Evolutionary conservation across 306 rosid genomes (phyloP).

Genomic region (Hylodesmum podocarpum): DNA sequence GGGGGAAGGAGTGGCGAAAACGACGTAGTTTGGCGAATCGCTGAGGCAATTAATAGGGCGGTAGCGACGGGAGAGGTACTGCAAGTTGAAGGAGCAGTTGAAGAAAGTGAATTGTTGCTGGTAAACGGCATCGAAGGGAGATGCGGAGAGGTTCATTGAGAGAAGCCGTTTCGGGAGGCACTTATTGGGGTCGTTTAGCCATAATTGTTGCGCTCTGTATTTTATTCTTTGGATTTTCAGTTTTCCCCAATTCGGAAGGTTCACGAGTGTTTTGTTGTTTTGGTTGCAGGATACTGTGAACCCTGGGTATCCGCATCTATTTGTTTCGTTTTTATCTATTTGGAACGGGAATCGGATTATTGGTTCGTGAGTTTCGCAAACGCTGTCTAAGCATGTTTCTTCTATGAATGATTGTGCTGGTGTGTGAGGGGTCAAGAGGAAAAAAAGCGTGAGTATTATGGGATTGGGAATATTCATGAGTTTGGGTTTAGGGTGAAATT

Average conservation of each 20-base stretch:
- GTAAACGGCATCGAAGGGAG: slow-evolving; percentile 51
- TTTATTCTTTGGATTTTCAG: slow-evolving; percentile 55
- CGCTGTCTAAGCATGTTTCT: slow-evolving; percentile 41
- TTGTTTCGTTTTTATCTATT: slow-evolving; percentile 28
- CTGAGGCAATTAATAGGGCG: slow-evolving; percentile 63
- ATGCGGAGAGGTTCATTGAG: slow-evolving; percentile 46
- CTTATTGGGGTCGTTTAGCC: slow-evolving; percentile 64
- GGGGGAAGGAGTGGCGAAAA: slow-evolving; percentile 56
- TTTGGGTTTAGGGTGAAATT: slow-evolving; percentile 11
- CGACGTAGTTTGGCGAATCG: slow-evolving; percentile 15
- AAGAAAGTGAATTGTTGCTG: slow-evolving; percentile 53
- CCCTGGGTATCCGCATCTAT: slow-evolving; percentile 60
- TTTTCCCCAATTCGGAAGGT: slow-evolving; percentile 46
- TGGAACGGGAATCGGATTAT: slow-evolving; percentile 62
- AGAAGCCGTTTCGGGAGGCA: slow-evolving; percentile 67
- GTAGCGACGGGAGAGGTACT: slow-evolving; percentile 28
- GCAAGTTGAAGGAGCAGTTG: slow-evolving; percentile 54
- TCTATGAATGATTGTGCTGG: slow-evolving; percentile 34
- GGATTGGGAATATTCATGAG: slow-evolving; percentile 39
- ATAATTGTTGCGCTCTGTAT: slow-evolving; percentile 56
- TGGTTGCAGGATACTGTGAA: slow-evolving; percentile 50
- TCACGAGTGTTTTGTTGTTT: slow-evolving; percentile 43
- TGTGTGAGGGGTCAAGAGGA: slow-evolving; percentile 25
- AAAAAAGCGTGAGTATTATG: neutral
- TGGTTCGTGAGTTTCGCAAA: slow-evolving; percentile 36